Evolutionary conservation across 73 alveolate genomes (phyloP), one percentile per base, ranked within the genome.

Genomic region (Paramecium primaurelia): DNA sequence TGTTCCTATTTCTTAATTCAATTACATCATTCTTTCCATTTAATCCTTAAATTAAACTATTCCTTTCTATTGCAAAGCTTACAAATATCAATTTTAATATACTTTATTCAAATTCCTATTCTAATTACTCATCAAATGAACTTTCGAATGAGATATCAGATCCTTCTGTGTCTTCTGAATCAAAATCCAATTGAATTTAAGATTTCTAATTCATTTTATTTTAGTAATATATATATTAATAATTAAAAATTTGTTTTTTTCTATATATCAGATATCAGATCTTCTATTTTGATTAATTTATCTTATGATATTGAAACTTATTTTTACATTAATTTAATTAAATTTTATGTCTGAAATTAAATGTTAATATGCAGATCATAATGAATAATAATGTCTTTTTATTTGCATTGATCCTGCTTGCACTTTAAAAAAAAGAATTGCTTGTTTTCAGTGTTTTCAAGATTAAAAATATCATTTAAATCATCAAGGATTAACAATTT

Each of bases 111-210:
- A 64, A 69, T 25, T 38, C 93, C 49, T 88, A 44, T 36, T 89
- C 94, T 20, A 71, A 59, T 22, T 89, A 71, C n/a, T 89, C 94
- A 47, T 89, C 94, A 47, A 89, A 89, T 6, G 94, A 89, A 47
- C 94, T 89, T 22, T 89, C 94, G 51, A 59, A 89, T 16, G 94
- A 89, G 14, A 89, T 77, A 30, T 89, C 94, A 10, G 94, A 89
- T 42, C 94, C 94, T 54, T 89, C 94, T 1, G 92, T 89, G 40
- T 89, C 94, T 30, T 89, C 94, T 68, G 94, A 89, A 71, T 89
- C 91, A 47, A 89, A 89, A 38, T 89, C 88, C 59, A 73, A 40
- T 30, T 73, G 59, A 30, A 73, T 40, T 73, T 73, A 38, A 0
- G 58, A 37, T 73, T 73, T 37, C 60, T 34, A 73, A 73, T 36